These are phyloP conservation scores for Aspergillus brasiliensis DNA, from an alignment of 2,329 filamentous ascomycete genomes.

Conservation along the genomic window DNA sequence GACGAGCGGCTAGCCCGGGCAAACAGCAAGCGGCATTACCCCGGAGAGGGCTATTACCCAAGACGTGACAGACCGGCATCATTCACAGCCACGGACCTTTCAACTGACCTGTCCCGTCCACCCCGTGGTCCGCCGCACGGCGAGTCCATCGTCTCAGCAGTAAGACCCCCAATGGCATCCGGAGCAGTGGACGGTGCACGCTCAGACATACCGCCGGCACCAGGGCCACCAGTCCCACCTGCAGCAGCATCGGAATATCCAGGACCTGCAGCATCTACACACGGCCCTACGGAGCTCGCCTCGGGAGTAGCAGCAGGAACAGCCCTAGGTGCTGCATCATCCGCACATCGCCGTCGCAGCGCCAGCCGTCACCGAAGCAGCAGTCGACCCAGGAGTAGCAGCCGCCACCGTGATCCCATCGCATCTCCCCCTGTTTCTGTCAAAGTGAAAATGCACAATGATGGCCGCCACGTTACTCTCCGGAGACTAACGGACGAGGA, in stretches of 20 bases:
- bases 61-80: conserved; percentile 35
- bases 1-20: conserved; percentile 55
- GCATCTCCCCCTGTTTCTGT: conserved; percentile 64
- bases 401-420: conserved; percentile 43
- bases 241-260: conserved; percentile 38
- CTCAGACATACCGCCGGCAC: conserved; percentile 37
- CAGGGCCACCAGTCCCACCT: conserved; percentile 44
- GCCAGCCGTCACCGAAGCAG: conserved; percentile 34
- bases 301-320: conserved; percentile 37
- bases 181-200: conserved; percentile 32
- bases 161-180: conserved; percentile 27
- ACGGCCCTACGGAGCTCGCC: conserved; percentile 29
- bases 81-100: conserved; percentile 41
- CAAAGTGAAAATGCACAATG: conserved; percentile 66
- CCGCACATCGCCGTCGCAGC: conserved; percentile 33
- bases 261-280: conserved; percentile 23
- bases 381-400: conserved; percentile 32
- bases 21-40: conserved; percentile 65
- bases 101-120: conserved; percentile 38
- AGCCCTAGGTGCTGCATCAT: conserved; percentile 32
- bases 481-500: conserved; percentile 64
- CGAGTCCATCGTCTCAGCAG: conserved; percentile 36
- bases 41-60: conserved; percentile 62
- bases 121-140: conserved; percentile 33
- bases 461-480: conserved; percentile 65